Evolutionary conservation across 257 asterid species (phyloP).

Genomic region (Gentiana straminea): DNA sequence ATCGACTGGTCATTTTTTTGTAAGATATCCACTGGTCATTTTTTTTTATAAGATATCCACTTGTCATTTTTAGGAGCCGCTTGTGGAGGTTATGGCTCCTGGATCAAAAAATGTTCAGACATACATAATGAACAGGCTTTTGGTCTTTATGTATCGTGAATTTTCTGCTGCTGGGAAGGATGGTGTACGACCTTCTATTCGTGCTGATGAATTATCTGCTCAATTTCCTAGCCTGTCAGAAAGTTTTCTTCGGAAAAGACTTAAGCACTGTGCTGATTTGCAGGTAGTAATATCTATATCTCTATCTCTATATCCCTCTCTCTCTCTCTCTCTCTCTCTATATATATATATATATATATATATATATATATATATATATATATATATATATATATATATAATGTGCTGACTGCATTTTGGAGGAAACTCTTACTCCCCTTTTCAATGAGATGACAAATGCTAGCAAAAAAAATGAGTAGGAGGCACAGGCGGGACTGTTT

Average conservation of each 20-base stretch:
- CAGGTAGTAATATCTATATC: conserved; percentile 41
- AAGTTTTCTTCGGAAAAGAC: conserved; percentile 70
- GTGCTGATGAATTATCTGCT: conserved; percentile 64
- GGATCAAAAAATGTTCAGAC: conserved; percentile 77
- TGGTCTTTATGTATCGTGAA: conserved; percentile 84
- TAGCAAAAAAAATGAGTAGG: background rate
- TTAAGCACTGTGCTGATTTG: conserved; percentile 78
- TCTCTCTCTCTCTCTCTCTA: too few species aligned
- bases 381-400: too few species aligned
- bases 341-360: too few species aligned
- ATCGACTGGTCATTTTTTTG: too few species aligned
- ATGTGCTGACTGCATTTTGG: too few species aligned
- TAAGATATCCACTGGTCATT: too few species aligned
- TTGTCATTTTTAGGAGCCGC: conserved; percentile 68
- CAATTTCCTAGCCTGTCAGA: conserved; percentile 81
- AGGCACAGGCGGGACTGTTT: background rate
- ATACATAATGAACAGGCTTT: conserved; percentile 79
- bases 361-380: too few species aligned
- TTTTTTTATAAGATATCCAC: background rate
- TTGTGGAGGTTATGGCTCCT: conserved; percentile 89
- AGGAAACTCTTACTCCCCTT: too few species aligned
- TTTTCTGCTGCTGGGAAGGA: conserved; percentile 76
- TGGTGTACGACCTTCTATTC: conserved; percentile 71
- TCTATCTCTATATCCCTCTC: background rate
- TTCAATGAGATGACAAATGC: too few species aligned